phyloP scores from a whole-genome alignment of 345 rosid genomes.

The Euphorbia pulcherrima region DNA sequence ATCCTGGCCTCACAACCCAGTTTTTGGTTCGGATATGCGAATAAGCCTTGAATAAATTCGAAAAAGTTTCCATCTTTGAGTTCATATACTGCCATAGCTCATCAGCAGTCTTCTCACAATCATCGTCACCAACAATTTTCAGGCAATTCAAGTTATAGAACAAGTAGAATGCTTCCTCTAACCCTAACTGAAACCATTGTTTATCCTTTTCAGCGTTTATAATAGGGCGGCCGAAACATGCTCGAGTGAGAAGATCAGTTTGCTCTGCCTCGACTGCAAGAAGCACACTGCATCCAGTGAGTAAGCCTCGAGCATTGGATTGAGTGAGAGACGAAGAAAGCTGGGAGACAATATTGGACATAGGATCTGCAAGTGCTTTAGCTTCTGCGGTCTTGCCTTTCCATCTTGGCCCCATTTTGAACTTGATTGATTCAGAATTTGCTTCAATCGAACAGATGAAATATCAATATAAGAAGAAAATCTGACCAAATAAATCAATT shows the following conservation, averaged over 20 bases:
- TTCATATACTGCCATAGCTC: constrained; percentile 55
- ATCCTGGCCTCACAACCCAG: constrained; percentile 73
- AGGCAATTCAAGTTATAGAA: constrained; percentile 58
- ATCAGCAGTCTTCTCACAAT: constrained; percentile 26
- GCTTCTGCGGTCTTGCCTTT: constrained; percentile 70
- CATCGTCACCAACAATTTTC: constrained; percentile 35
- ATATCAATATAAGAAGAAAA: no score
- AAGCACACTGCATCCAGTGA: constrained; percentile 52
- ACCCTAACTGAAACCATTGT: constrained; percentile 62
- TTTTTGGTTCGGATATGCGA: constrained; percentile 64
- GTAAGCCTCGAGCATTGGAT: constrained; percentile 38
- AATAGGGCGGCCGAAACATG: constrained; percentile 64
- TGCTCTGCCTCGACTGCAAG: constrained; percentile 47
- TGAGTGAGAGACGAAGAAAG: constrained; percentile 51
- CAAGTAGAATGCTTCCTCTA: constrained; percentile 82
- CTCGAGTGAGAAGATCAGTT: constrained; percentile 52
- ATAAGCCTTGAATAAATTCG: constrained; percentile 60
- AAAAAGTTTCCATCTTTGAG: constrained; percentile 45
- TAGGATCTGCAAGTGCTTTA: constrained; percentile 69
- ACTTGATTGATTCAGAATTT: background rate
- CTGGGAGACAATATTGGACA: constrained; percentile 52
- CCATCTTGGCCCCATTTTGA: constrained; percentile 76
- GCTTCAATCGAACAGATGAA: background rate
- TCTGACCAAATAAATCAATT: no score
- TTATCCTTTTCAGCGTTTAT: constrained; percentile 54